Conservation (phyloP, 164 flowering plant species). For the Dillenia suffruticosa region DNA sequence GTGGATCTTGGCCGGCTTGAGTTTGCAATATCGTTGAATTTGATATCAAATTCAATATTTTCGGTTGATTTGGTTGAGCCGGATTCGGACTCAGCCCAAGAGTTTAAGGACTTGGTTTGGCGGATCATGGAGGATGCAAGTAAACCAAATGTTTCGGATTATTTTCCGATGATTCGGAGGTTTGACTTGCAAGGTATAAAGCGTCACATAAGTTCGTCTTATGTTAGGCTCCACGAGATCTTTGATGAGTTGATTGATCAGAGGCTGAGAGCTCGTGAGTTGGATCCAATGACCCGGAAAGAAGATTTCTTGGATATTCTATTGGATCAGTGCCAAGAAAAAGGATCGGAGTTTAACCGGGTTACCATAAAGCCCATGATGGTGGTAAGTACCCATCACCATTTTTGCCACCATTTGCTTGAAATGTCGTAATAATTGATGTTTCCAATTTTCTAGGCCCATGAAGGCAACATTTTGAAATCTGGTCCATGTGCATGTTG, state of each 20-base stretch:
- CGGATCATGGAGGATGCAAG: conserved; percentile 24
- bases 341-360: conserved; percentile 10
- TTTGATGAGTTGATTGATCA: conserved; percentile 19
- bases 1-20: conserved; percentile 14
- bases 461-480: no score
- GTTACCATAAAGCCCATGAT: conserved; percentile 21
- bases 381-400: conserved; percentile 7
- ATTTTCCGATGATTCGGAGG: conserved; percentile 18
- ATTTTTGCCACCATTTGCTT: no score
- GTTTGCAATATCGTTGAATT: conserved; percentile 19
- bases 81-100: conserved; percentile 12
- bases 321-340: conserved; percentile 19
- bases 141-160: conserved; percentile 20
- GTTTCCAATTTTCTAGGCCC: no score
- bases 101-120: conserved; percentile 28
- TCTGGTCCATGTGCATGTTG: no score
- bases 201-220: conserved; percentile 8
- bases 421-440: no score
- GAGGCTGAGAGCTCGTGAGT: conserved; percentile 9
- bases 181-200: conserved; percentile 22
- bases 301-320: conserved; percentile 29
- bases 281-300: neutral
- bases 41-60: conserved; percentile 20
- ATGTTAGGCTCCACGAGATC: conserved; percentile 16
- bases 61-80: conserved; percentile 20